A percentile compares a stretch with the other conserved stretches of the same genome.
These are phyloP conservation scores for Brasenia schreberi DNA, from an alignment of 164 flowering plant genomes.

Conservation along the genomic window DNA sequence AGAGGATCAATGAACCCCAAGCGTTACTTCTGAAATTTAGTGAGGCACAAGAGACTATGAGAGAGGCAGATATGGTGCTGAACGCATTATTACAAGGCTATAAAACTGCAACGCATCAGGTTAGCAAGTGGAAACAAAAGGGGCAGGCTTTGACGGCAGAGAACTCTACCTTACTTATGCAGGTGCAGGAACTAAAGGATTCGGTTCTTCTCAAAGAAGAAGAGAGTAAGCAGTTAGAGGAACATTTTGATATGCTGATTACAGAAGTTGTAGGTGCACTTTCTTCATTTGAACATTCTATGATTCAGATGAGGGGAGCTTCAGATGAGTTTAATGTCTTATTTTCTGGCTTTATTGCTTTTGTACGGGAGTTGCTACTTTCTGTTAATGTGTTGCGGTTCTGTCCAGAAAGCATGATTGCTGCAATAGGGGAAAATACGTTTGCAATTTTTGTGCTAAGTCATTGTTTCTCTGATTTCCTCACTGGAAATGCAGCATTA, in stretches of 20 bases:
- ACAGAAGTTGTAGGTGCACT: constrained; percentile 23
- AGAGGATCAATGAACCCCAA: constrained; percentile 15
- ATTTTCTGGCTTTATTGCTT: neutral
- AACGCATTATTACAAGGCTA: constrained; percentile 46
- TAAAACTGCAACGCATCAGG: constrained; percentile 34
- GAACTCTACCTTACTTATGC: constrained; percentile 37
- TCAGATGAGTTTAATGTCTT: neutral
- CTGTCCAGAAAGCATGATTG: constrained; percentile 31
- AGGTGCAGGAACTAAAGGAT: constrained; percentile 41
- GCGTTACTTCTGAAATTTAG: constrained; percentile 45
- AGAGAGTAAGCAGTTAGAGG: constrained; percentile 27
- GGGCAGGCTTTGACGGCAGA: constrained; percentile 35
- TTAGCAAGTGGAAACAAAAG: constrained; percentile 39
- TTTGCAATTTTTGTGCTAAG: constrained; percentile 24
- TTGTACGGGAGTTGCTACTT: constrained; percentile 18
- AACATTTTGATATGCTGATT: constrained; percentile 17
- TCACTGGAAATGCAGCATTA: neutral
- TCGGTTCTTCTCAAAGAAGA: constrained; percentile 26
- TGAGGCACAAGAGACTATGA: constrained; percentile 51
- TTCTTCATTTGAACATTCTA: constrained; percentile 36
- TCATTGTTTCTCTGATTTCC: constrained; percentile 21
- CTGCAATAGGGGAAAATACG: constrained; percentile 28
- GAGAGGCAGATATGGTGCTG: constrained; percentile 64
- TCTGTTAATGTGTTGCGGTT: constrained; percentile 24
- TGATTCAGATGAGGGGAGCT: constrained; percentile 2